Percentiles rank a stretch among this genome's conserved stretches.
phyloP scores from a whole-genome alignment of 441 rosid genomes.

The Pelargonium cotyledonis region DNA sequence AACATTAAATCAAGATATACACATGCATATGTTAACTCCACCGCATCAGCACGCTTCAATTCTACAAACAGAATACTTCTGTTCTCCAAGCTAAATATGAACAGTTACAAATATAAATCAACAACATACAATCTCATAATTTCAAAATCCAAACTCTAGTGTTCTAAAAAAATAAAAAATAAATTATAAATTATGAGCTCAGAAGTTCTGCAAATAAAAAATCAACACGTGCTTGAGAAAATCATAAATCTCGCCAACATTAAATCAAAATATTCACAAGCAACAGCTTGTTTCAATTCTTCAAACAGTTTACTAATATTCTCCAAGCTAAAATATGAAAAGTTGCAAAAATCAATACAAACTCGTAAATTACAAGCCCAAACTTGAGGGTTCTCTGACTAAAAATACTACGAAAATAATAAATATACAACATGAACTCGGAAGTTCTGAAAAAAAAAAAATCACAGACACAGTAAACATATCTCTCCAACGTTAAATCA shows the following conservation, averaged over 20 bases:
- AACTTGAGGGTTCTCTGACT: too few relatives aligned
- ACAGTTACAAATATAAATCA: background rate
- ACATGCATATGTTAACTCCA: slow-evolving; percentile 44
- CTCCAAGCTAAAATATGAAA: slow-evolving; percentile 37
- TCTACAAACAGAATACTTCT: too few relatives aligned
- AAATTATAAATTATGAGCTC: too few relatives aligned
- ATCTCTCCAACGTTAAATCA: background rate
- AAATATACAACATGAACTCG: background rate
- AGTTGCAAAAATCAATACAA: background rate
- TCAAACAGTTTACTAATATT: slow-evolving; percentile 22
- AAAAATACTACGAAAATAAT: background rate
- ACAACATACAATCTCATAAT: background rate
- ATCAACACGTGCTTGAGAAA: too few relatives aligned
- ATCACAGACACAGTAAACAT: too few relatives aligned
- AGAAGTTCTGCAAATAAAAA: too few relatives aligned
- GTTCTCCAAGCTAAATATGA: slow-evolving; percentile 39
- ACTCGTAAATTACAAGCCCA: too few relatives aligned
- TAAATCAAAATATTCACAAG: slow-evolving; percentile 22
- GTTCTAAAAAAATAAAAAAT: too few relatives aligned
- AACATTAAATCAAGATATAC: slow-evolving; percentile 11
- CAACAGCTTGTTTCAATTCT: slow-evolving; percentile 34
- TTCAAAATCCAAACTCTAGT: too few relatives aligned
- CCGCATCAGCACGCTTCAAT: slow-evolving; percentile 53
- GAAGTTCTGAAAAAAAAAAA: background rate
- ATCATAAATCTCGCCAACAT: background rate